A percentile compares a stretch with the other conserved stretches of the same genome.
Conservation (phyloP, 2,329 filamentous ascomycete species). For the Alternaria gaisen region DNA sequence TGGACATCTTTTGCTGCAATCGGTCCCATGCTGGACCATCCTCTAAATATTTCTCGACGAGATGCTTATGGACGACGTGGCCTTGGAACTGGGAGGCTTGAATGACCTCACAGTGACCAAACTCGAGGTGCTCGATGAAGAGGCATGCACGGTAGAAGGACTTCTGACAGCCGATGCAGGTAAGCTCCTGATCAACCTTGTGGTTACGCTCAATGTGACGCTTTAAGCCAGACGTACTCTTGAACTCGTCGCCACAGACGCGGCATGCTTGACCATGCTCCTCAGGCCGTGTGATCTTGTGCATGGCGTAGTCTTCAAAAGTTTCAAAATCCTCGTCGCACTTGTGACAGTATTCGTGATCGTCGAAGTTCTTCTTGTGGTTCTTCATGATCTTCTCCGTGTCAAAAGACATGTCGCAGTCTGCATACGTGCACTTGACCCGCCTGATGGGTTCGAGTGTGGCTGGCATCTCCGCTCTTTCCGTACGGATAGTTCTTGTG, state of each 20-base stretch:
- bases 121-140: conserved; percentile 65
- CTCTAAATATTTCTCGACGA: conserved; percentile 51
- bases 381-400: conserved; percentile 57
- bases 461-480: conserved; percentile 33
- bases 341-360: conserved; percentile 58
- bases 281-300: conserved; percentile 54
- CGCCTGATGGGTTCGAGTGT: conserved; percentile 30
- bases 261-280: conserved; percentile 63
- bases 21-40: conserved; percentile 25
- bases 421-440: conserved; percentile 55
- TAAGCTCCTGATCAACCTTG: conserved; percentile 58
- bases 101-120: conserved; percentile 59
- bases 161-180: conserved; percentile 62
- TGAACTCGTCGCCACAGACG: conserved; percentile 66
- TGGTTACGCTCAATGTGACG: conserved; percentile 62
- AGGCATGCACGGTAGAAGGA: conserved; percentile 59
- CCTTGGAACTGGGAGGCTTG: conserved; percentile 54
- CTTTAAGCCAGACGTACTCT: conserved; percentile 60
- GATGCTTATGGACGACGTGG: conserved; percentile 61
- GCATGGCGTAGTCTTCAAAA: conserved; percentile 56
- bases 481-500: neutral
- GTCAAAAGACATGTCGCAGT: conserved; percentile 59
- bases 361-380: conserved; percentile 59
- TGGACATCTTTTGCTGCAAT: conserved; percentile 43
- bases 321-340: conserved; percentile 58